Percentiles rank a stretch among this genome's conserved stretches.
These are phyloP conservation scores for Chalciporus sphaerocephalus DNA, from an alignment of 768 basidiomycete genomes.

Conservation along the genomic window DNA sequence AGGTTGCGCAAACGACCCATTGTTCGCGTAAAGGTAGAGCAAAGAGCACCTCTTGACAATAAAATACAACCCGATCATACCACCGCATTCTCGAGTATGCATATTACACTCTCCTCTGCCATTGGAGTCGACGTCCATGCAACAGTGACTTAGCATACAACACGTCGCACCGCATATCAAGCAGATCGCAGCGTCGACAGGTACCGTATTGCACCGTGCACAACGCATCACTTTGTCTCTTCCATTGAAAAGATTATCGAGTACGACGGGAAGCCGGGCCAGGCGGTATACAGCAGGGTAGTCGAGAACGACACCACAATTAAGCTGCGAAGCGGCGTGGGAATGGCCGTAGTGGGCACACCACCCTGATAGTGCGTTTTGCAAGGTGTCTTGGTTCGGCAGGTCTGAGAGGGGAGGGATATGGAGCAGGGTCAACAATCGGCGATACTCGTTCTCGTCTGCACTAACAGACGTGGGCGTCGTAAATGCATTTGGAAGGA, in stretches of 20 bases:
- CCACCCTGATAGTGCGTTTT: slow-evolving; percentile 87
- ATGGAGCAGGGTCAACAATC: slow-evolving; percentile 68
- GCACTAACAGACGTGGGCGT: slow-evolving; percentile 35
- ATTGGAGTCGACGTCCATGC: slow-evolving; percentile 55
- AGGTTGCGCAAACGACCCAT: slow-evolving; percentile 82
- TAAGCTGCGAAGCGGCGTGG: slow-evolving; percentile 72
- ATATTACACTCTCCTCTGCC: slow-evolving; percentile 89
- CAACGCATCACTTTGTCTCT: slow-evolving; percentile 74
- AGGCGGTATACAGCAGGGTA: slow-evolving; percentile 82
- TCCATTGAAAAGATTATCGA: slow-evolving; percentile 80
- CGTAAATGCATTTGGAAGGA: slow-evolving; percentile 61
- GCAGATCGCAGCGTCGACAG: slow-evolving; percentile 86
- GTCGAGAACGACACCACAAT: slow-evolving; percentile 77
- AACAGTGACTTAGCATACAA: slow-evolving; percentile 92
- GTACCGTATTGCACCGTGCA: slow-evolving; percentile 69
- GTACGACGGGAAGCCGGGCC: slow-evolving; percentile 69
- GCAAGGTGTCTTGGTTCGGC: slow-evolving; percentile 80
- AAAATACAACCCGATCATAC: slow-evolving; percentile 84
- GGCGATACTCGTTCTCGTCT: slow-evolving; percentile 68
- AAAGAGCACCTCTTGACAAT: slow-evolving; percentile 89
- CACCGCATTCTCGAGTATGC: slow-evolving; percentile 94
- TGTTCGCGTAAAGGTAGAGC: slow-evolving; percentile 81
- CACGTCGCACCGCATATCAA: slow-evolving; percentile 82
- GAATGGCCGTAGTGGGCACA: slow-evolving; percentile 84
- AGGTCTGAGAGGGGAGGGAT: slow-evolving; percentile 79